Evolutionary conservation across 768 basidiomycete genomes (phyloP), one percentile per base, ranked within the genome.

Genomic region (Russula sp.): DNA sequence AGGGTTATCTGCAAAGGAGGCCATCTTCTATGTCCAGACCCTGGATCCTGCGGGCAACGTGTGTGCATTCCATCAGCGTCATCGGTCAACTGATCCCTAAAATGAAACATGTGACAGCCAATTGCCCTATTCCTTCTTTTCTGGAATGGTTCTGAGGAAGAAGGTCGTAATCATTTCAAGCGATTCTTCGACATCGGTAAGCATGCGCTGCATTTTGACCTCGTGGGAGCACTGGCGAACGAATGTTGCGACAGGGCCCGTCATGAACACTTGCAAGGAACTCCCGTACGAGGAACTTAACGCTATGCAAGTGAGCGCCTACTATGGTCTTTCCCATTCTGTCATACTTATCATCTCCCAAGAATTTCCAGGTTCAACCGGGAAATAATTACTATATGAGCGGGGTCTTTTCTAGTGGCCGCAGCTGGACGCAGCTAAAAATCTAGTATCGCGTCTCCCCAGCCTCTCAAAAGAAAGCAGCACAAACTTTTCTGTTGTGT

Each of bases 111-210:
- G 40, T 20, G n/a, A 53, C 16, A 71, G 70, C 65, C 70, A 26
- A n/a, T 64, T 34, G 51, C 64, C 2, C 13, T 67, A 22, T 40
- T 68, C 55, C 1, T 65, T 22, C 55, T 69, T n/a, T 71, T 71
- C 59, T 71, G 49, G 49, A 72, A 73, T 58, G 72, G 72, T 24
- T 66, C 72, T 7, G 72, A 68, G 58, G 65, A 61, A 24, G 72
- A 73, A 56, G 72, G 72, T 20, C 61, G 66, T 10, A 50, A 59
- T 18, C 63, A 60, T 34, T 73, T 68, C 52, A 72, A 71, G 61
- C 44, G 63, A 11, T 66, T 73, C 57, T 70, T 70, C 57, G 72
- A 71, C 44, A 26, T 73, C 20, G 64, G 71, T 70, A 48, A 58
- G 65, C 52, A 30, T 52, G n/a, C n/a, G 10, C 16, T 52, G 11